phyloP scores from a whole-genome alignment of 2,329 filamentous ascomycete species.

The Cladosporium sp. region DNA sequence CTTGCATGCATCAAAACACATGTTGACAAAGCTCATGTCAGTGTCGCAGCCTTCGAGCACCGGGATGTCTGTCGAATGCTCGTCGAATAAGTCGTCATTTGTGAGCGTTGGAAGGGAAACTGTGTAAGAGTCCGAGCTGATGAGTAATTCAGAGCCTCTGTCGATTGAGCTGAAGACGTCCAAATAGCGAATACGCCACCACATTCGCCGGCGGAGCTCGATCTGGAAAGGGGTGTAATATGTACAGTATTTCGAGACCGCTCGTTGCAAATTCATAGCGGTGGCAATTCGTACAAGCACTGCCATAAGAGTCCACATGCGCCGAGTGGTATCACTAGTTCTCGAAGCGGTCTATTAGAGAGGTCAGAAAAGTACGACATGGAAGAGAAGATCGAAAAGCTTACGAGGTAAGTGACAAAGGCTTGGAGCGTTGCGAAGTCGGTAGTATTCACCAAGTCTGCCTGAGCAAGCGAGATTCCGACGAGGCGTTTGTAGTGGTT shows the following conservation, averaged over 20 bases:
- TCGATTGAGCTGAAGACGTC: slow-evolving; percentile 27
- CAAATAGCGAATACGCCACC: slow-evolving; percentile 27
- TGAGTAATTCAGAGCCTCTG: slow-evolving; percentile 26
- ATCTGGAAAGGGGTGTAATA: slow-evolving; percentile 21
- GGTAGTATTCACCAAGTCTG: slow-evolving; percentile 27
- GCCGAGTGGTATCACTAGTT: slow-evolving; percentile 21
- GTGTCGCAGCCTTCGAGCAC: slow-evolving; percentile 21
- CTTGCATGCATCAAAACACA: slow-evolving; percentile 10
- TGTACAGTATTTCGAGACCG: slow-evolving; percentile 15
- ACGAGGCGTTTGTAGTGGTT: slow-evolving; percentile 21
- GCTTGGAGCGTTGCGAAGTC: slow-evolving; percentile 29
- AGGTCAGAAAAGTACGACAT: not conserved
- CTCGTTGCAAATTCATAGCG: slow-evolving; percentile 27
- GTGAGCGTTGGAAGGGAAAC: slow-evolving; percentile 24
- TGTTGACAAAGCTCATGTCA: slow-evolving; percentile 25
- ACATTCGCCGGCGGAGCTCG: slow-evolving; percentile 28
- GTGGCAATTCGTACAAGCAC: slow-evolving; percentile 29
- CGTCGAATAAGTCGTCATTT: slow-evolving; percentile 28
- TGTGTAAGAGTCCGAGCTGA: slow-evolving; percentile 19
- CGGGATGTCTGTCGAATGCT: slow-evolving; percentile 17
- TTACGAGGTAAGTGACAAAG: slow-evolving; percentile 24
- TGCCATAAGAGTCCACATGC: slow-evolving; percentile 27
- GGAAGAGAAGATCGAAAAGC: not conserved
- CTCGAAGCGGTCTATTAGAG: slow-evolving; percentile 18
- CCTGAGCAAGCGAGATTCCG: slow-evolving; percentile 27